phyloP scores from a whole-genome alignment of 1,284 basidiomycete genomes.

The Naganishia sp. region DNA sequence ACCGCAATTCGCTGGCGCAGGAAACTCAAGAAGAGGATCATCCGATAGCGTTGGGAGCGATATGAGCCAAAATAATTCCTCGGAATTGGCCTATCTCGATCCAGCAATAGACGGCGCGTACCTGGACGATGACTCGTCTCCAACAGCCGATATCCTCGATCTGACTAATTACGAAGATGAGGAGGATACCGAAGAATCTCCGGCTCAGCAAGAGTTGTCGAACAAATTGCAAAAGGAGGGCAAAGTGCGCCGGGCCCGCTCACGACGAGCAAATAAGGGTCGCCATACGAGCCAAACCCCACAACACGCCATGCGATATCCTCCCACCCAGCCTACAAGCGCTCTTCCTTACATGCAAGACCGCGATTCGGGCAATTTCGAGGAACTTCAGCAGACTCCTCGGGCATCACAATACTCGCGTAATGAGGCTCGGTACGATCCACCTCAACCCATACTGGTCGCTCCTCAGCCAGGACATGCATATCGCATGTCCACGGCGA shows the following conservation, averaged over 20 bases:
- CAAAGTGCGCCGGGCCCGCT: conserved; percentile 62
- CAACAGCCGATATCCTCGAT: conserved; percentile 61
- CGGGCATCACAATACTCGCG: neutral
- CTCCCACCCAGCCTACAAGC: conserved; percentile 10
- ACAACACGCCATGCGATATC: conserved; percentile 14
- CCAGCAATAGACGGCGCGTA: conserved; percentile 22
- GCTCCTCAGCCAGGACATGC: conserved; percentile 13
- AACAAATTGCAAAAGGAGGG: conserved; percentile 67
- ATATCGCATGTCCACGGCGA: conserved; percentile 20
- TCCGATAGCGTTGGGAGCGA: conserved; percentile 45
- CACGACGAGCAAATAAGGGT: conserved; percentile 10
- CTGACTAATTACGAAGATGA: conserved; percentile 82
- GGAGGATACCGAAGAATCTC: conserved; percentile 68
- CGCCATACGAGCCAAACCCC: neutral
- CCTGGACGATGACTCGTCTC: conserved; percentile 25
- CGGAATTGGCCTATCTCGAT: conserved; percentile 57
- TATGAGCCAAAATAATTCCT: conserved; percentile 49
- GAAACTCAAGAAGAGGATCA: conserved; percentile 44
- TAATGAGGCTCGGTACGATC: conserved; percentile 21
- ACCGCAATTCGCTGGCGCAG: conserved; percentile 54
- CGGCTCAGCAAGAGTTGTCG: conserved; percentile 64
- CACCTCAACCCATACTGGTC: conserved; percentile 10
- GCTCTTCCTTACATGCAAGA: conserved; percentile 10
- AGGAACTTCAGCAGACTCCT: conserved; percentile 12
- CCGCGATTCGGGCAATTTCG: conserved; percentile 9